Evolutionary conservation across 345 rosid species (phyloP).

Genomic region (Geranium brycei): DNA sequence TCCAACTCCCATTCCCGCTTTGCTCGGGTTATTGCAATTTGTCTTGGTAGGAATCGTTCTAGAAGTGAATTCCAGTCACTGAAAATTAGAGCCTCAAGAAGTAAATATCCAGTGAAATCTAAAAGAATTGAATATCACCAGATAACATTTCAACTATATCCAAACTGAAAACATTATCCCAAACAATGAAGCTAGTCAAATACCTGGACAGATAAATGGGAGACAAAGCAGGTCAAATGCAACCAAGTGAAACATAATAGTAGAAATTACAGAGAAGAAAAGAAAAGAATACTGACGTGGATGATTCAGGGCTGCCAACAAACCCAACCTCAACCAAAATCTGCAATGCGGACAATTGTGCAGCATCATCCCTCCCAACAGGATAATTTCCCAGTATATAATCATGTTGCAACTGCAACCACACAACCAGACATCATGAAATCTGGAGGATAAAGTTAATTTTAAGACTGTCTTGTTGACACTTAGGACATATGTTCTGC

Average conservation of each 20-base stretch:
- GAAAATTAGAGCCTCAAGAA: slow-evolving; percentile 12
- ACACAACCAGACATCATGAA: slow-evolving; percentile 17
- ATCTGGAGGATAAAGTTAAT: slow-evolving; percentile 1
- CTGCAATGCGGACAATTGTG: slow-evolving; percentile 87
- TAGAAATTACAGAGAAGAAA: background rate
- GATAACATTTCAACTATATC: background rate
- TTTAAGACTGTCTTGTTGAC: background rate
- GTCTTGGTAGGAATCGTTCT: slow-evolving; percentile 83
- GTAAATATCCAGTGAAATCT: slow-evolving; percentile 5
- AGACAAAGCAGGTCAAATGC: no score
- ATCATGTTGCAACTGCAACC: slow-evolving; percentile 86
- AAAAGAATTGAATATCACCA: background rate
- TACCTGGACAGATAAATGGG: background rate
- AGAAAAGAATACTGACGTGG: slow-evolving; percentile 49
- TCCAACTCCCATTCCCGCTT: slow-evolving; percentile 94
- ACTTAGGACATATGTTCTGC: background rate
- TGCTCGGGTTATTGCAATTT: slow-evolving; percentile 89
- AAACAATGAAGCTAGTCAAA: no score
- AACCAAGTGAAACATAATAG: background rate
- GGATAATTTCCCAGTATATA: slow-evolving; percentile 93
- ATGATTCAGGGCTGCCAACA: slow-evolving; percentile 72
- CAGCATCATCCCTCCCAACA: slow-evolving; percentile 98
- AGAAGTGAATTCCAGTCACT: slow-evolving; percentile 90
- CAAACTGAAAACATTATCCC: no score
- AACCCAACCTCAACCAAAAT: slow-evolving; percentile 87